phyloP scores from a whole-genome alignment of 345 rosid genomes.

The Brassica carinata region DNA sequence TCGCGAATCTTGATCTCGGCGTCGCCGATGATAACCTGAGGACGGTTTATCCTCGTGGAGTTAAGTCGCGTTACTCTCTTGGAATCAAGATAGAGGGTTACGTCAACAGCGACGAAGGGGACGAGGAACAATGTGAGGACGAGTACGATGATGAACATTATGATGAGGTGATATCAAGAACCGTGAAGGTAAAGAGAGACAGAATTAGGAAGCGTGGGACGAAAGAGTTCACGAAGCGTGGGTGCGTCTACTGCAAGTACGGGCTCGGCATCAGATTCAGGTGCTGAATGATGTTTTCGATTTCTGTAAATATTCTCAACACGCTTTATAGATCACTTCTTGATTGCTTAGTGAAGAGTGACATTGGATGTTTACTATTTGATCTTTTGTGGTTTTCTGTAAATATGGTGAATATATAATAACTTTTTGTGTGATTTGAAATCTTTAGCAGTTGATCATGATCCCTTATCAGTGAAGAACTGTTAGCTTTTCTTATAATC shows the following conservation, averaged over 20 bases:
- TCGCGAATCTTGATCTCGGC: no score
- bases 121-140: not conserved
- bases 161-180: constrained; percentile 44
- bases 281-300: not conserved
- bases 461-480: not conserved
- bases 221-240: constrained; percentile 46
- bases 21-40: no score
- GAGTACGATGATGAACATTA: constrained; percentile 9
- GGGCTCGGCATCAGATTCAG: constrained; percentile 39
- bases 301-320: not conserved
- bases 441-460: not conserved
- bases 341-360: not conserved
- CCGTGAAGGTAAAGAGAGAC: constrained; percentile 47
- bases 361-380: not conserved
- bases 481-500: not conserved
- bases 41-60: no score
- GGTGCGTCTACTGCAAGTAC: constrained; percentile 59
- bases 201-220: constrained; percentile 54
- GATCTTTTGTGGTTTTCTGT: not conserved
- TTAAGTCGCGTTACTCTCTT: no score
- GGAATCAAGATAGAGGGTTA: not conserved
- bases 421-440: not conserved
- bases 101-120: not conserved
- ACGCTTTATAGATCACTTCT: not conserved
- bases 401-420: not conserved